phyloP scores from a whole-genome alignment of 1,284 basidiomycete genomes.

The Marasmius sp. region DNA sequence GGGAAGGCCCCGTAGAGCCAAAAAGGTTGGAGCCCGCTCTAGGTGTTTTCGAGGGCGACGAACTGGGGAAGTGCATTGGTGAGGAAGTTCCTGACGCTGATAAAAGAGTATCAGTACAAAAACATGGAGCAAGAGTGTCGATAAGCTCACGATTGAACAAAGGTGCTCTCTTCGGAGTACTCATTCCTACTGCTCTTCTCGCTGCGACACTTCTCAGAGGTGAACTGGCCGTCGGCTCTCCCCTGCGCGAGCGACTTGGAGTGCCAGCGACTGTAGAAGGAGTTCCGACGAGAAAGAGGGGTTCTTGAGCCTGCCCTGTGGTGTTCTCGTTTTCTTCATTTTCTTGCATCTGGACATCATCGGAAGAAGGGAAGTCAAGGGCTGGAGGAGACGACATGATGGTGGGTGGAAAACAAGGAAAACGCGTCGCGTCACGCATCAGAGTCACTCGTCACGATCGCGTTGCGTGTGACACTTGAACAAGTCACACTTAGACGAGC shows the following conservation, averaged over 20 bases:
- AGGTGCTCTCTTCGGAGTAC: conserved; percentile 55
- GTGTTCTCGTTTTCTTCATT: conserved; percentile 41
- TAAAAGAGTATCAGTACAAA: conserved; percentile 10
- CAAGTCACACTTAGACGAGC: neutral
- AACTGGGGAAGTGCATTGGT: conserved; percentile 47
- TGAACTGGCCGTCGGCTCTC: conserved; percentile 41
- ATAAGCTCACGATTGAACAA: conserved; percentile 51
- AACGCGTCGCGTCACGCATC: conserved; percentile 50
- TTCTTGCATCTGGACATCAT: conserved; percentile 60
- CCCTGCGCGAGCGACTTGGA: conserved; percentile 39
- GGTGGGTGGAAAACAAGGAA: conserved; percentile 8
- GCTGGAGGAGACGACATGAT: conserved; percentile 70
- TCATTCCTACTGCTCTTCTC: conserved; percentile 61
- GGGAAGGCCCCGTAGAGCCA: conserved; percentile 1
- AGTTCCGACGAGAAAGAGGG: conserved; percentile 62
- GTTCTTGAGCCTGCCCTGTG: conserved; percentile 40
- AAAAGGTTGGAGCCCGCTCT: conserved; percentile 31
- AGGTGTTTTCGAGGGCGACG: conserved; percentile 56
- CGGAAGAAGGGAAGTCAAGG: conserved; percentile 66
- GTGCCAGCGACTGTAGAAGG: conserved; percentile 55
- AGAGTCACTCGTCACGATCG: neutral
- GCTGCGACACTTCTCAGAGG: conserved; percentile 51
- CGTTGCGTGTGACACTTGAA: neutral
- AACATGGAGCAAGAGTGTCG: neutral
- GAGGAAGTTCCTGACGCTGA: conserved; percentile 46